Conservation (phyloP, 805 yeast species). For the Teunomyces atbi region DNA sequence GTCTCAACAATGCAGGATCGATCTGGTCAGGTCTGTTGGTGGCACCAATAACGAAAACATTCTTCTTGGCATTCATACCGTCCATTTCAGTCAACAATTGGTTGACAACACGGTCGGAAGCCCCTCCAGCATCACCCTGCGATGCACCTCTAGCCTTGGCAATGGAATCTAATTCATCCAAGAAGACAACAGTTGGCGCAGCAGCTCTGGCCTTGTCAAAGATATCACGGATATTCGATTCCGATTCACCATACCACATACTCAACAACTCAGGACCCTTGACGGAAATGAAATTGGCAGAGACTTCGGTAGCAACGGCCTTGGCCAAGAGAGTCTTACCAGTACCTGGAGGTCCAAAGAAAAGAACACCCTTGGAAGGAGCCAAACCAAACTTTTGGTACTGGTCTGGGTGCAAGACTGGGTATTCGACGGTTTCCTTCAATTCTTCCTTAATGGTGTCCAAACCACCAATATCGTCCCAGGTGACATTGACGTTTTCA, state of each 20-base stretch:
- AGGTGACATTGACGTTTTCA: conserved; percentile 95
- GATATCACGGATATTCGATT: conserved; percentile 94
- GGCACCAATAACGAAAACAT: conserved; percentile 98
- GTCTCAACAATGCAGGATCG: conserved; percentile 97
- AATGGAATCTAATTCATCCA: conserved; percentile 97
- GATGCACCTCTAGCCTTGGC: conserved; percentile 94
- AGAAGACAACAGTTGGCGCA: conserved; percentile 97
- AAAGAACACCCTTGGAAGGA: conserved; percentile 97
- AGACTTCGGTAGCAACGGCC: conserved; percentile 98
- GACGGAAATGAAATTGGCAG: conserved; percentile 96
- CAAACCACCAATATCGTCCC: conserved; percentile 99
- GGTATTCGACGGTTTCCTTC: conserved; percentile 98
- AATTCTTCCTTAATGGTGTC: conserved; percentile 95
- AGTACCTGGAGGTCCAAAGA: conserved; percentile 99
- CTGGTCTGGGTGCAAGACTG: conserved; percentile 98
- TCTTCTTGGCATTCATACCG: conserved; percentile 99
- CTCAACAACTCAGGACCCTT: conserved; percentile 96
- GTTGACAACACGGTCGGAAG: conserved; percentile 93
- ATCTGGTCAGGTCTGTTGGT: conserved; percentile 99
- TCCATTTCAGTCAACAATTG: conserved; percentile 98
- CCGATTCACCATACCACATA: conserved; percentile 99
- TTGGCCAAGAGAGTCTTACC: conserved; percentile 98
- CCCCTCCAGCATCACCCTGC: conserved; percentile 92
- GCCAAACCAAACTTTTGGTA: conserved; percentile 97
- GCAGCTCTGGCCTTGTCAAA: conserved; percentile 99